Evolutionary conservation across 352 stramenopile species (phyloP), one percentile per base, ranked within the genome.

Genomic region (Pythium guiyangense): DNA sequence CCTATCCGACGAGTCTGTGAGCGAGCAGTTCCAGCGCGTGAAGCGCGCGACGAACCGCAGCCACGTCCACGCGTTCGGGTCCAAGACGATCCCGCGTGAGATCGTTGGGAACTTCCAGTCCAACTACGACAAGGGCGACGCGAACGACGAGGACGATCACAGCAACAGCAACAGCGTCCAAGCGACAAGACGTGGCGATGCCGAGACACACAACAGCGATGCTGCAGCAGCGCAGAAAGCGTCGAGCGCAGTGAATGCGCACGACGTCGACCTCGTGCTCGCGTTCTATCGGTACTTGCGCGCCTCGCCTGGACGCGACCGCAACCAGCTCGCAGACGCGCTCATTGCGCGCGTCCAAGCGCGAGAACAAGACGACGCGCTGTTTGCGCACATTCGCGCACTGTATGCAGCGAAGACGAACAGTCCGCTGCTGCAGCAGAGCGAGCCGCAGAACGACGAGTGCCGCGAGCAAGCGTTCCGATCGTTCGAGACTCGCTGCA

Each of bases 21-120:
- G 66, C 27, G 64, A 77, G 31, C 89, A 97, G 69, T 96, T 79
- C 54, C 57, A 76, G 14, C 59, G 70, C 9, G 73, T 96, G 31
- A 86, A 92, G 63, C 69, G 73, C 5, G 69, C 74, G 68, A 96
- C 88, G 10, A 84, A 67, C 39, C 80, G 81, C 71, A 96, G 86
- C 62, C 89, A 96, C 57, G 86, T 94, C 35, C 72, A 87, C 18
- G 64, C 71, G n/a, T 90, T 94, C 49, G 84, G 84, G 2, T 65
- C 64, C n/a, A 65, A 64, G 26, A 69, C 64, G 4, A 73, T 94
- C 26, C 68, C 64, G 25, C 71, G 86, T 29, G 82, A 92, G 57
- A 91, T 90, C 46, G 80, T 92, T 18, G 84, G 80, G 40, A 90
- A 94, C 55, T 94, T 90, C 52, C 79, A 92, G 62, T 90, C 79